A percentile compares a stretch with the other conserved stretches of the same genome.
phyloP scores from a whole-genome alignment of 2,329 filamentous ascomycete species.

The Calonectria pteridis region DNA sequence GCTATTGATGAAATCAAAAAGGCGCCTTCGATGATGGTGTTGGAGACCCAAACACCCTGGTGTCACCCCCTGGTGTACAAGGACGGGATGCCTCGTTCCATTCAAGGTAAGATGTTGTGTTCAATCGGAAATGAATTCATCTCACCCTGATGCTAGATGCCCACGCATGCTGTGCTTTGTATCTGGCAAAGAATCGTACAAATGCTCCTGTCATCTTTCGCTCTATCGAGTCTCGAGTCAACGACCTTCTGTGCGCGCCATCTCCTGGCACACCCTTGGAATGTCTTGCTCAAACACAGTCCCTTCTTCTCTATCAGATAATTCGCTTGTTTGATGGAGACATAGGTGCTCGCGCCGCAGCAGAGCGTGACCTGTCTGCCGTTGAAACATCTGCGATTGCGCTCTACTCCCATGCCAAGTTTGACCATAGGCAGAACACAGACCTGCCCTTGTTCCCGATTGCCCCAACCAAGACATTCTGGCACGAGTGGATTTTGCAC shows the following conservation, averaged over 20 bases:
- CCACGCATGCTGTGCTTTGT: conserved; percentile 65
- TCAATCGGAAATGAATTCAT: background rate
- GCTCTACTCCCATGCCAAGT: conserved; percentile 50
- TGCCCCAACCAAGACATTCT: conserved; percentile 58
- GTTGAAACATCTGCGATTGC: conserved; percentile 51
- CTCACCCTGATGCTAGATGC: conserved; percentile 56
- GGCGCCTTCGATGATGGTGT: conserved; percentile 61
- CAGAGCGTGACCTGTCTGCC: conserved; percentile 49
- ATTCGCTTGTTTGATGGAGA: conserved; percentile 65
- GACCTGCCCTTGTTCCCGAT: conserved; percentile 52
- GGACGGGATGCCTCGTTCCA: conserved; percentile 62
- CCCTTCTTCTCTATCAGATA: conserved; percentile 63
- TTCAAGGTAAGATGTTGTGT: conserved; percentile 57
- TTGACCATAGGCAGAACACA: conserved; percentile 38
- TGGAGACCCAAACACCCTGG: conserved; percentile 65
- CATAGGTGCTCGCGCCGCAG: conserved; percentile 54
- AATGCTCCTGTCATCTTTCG: conserved; percentile 64
- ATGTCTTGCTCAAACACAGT: conserved; percentile 58
- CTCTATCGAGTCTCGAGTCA: conserved; percentile 59
- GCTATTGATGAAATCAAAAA: conserved; percentile 66
- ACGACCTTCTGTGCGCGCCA: conserved; percentile 56
- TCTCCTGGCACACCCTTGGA: conserved; percentile 44
- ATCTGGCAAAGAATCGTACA: conserved; percentile 60
- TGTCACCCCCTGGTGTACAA: conserved; percentile 64
- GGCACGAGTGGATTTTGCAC: conserved; percentile 64